Evolutionary conservation across 83 land plant genomes (phyloP), one percentile per base, ranked within the genome.

Genomic region (Picea abies): DNA sequence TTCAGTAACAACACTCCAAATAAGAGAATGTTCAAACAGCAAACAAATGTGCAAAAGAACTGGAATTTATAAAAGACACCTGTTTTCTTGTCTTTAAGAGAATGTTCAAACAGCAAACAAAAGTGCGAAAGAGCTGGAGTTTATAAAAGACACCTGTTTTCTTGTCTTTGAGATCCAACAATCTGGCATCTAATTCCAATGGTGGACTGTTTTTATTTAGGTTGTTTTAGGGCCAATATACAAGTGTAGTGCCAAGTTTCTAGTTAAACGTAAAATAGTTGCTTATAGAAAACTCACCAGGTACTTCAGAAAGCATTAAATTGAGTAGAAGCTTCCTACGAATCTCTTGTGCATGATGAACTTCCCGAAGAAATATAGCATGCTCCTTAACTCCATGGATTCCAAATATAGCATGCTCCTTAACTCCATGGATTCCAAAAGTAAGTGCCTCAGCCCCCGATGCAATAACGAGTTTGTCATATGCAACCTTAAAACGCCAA

Each of bases 341-440:
- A 58, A 97, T 97, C 32, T 90, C 95, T 78, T 91, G 94, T 60
- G 99, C 99, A 86, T 97, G 94, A 52, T 84, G 76, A 56, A 97
- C 99, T 83, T 97, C 99, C 0, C 99, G 93, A 8, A 97, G 94
- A 66, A 97, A 97, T 72, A 89, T 94, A 3, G 99, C 99, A 83
- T 97, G 83, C 82, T 97, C 93, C 58, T 87, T 77, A 16, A 95
- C 98, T 35, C 99, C 99, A 6, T 84, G 72, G 14, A 97, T 97
- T 14, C 94, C 94, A 84, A 97, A 97, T 72, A 89, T 94, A 3
- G 99, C 99, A 83, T 97, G 83, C 82, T 97, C 93, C 58, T 87
- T 77, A 16, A 95, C 98, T 35, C 99, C 99, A 6, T 84, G 72
- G 14, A 97, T 97, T 14, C 94, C 94, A 84, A 97, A 97, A 26